Evolutionary conservation across 306 rosid species (phyloP), one percentile per base, ranked within the genome.

Genomic region (Boehmeria nivea): DNA sequence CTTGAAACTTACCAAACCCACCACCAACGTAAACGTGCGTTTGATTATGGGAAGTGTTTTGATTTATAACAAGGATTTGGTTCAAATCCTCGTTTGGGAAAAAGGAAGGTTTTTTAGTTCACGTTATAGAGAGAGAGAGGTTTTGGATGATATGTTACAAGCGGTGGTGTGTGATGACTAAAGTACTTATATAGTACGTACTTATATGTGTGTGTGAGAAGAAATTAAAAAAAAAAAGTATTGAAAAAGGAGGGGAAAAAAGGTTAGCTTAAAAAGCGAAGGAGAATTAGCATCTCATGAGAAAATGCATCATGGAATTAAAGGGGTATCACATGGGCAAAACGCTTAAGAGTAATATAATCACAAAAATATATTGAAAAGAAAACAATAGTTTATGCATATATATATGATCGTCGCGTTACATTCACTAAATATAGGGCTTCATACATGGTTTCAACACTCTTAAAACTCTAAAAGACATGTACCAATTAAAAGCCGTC

Each of bases 261-360:
- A 78, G 72, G 47, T 51, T 58, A 24, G 40, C 21, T 28, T 27
- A 44, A 37, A 51, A 62, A 57, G 59, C 34, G 82, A 65, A 69
- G 36, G 61, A 58, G 72, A 60, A 65, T 69, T 68, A 66, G 34
- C 5, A 31, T 11, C 3, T 64, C 81, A 71, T 70, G 87, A 75
- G 78, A 78, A 84, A 72, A 52, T 68, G 81, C 84, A 72, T 23
- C 69, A 70, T 40, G 45, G n/a, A n/a, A 40, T 11, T 40, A 40
- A 60, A 46, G 78, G n/a, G 81, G 80, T 76, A 80, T 87, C 96
- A 87, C 99, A 87, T 87, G 96, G 86, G 57, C 43, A n/a, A 44
- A 68, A 70, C 76, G 56, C 65, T 52, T 55, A 39, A n/a, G 21
- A 56, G 16, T 54, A 61, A 49, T 43, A 37, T 9, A 49, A 31